These are phyloP conservation scores for Nothopassalora personata DNA, from an alignment of 2,329 filamentous ascomycete species.

Conservation along the genomic window DNA sequence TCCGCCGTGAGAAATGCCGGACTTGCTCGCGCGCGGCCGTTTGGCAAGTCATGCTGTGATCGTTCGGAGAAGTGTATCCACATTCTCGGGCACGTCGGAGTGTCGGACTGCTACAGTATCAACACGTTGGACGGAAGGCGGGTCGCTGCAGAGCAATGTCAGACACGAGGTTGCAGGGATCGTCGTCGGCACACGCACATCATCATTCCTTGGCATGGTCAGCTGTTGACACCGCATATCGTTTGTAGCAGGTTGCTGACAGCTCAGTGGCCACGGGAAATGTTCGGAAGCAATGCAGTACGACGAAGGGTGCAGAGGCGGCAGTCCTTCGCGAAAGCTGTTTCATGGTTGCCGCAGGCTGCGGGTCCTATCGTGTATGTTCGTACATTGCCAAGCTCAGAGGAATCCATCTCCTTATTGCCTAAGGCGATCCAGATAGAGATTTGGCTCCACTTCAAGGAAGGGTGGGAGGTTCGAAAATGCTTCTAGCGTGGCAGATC, in stretches of 20 bases:
- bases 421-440: conserved; percentile 11
- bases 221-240: conserved; percentile 13
- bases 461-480: conserved; percentile 17
- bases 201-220: conserved; percentile 1
- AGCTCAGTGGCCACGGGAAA: conserved; percentile 8
- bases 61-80: conserved; percentile 9
- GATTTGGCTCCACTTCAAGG: conserved; percentile 8
- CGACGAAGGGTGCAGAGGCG: not conserved
- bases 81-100: conserved; percentile 8
- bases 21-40: conserved; percentile 17
- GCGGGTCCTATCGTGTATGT: conserved; percentile 4
- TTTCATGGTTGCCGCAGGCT: conserved; percentile 3
- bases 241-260: conserved; percentile 5
- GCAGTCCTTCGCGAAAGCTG: conserved; percentile 4
- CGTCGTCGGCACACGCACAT: conserved; percentile 11
- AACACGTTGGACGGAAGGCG: conserved; percentile 10
- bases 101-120: conserved; percentile 11
- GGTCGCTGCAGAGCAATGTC: conserved; percentile 18
- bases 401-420: conserved; percentile 2
- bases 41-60: conserved; percentile 17
- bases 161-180: conserved; percentile 23
- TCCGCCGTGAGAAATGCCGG: conserved; percentile 9
- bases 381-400: conserved; percentile 1
- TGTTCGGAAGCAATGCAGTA: conserved; percentile 2
- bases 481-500: conserved; percentile 19